Conservation (phyloP, 2,329 filamentous ascomycete species). For the Amphichorda felina region DNA sequence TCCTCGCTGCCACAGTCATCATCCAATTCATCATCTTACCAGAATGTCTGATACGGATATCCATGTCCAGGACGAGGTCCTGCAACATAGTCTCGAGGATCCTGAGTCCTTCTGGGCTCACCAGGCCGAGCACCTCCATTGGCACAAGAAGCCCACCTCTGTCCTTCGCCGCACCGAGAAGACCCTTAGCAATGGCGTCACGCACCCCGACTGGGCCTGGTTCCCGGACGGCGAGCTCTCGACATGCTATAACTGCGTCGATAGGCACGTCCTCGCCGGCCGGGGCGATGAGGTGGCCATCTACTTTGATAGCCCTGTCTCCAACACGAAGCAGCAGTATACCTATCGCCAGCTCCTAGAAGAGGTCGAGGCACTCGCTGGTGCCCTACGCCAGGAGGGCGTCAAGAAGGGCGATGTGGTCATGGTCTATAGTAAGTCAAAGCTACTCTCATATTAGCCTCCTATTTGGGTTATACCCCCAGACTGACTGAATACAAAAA, state of each 20-base stretch:
- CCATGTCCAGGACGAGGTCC: conserved; percentile 36
- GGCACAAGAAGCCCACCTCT: conserved; percentile 63
- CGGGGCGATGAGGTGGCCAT: conserved; percentile 64
- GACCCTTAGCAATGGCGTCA: conserved; percentile 46
- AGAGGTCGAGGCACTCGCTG: conserved; percentile 73
- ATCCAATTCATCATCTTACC: background rate
- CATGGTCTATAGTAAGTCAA: conserved; percentile 68
- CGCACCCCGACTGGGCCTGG: conserved; percentile 77
- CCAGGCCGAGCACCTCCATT: conserved; percentile 65
- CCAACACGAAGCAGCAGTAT: conserved; percentile 55
- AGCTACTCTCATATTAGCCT: too few relatives aligned
- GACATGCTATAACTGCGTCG: conserved; percentile 84
- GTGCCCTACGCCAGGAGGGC: conserved; percentile 70
- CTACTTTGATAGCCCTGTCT: conserved; percentile 81
- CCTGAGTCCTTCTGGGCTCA: conserved; percentile 64
- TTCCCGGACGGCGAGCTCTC: conserved; percentile 82
- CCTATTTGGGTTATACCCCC: too few relatives aligned
- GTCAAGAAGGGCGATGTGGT: conserved; percentile 78
- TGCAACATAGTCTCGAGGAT: conserved; percentile 48
- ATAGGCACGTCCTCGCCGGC: conserved; percentile 77
- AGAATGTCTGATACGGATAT: background rate
- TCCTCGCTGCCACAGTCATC: background rate
- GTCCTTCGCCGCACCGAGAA: conserved; percentile 51
- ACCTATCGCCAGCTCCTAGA: conserved; percentile 66
- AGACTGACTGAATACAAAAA: conserved; percentile 15